Evolutionary conservation across 768 basidiomycete species (phyloP).

Genomic region (Russula compacta): DNA sequence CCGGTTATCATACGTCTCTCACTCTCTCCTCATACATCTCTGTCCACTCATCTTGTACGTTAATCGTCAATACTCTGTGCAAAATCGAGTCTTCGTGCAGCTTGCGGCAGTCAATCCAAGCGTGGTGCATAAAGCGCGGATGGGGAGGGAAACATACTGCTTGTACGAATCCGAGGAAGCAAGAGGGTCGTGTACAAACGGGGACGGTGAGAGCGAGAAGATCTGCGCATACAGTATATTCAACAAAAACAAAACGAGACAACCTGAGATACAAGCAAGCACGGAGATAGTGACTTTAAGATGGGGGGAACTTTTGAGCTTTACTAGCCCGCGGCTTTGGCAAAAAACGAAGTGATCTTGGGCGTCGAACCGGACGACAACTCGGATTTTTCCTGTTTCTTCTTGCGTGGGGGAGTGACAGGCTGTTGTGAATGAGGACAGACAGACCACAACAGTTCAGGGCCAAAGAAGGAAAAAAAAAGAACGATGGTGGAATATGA

Average conservation of each 20-base stretch:
- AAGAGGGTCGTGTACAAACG: background rate
- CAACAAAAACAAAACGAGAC: background rate
- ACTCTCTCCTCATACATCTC: constrained; percentile 19
- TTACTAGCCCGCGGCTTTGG: background rate
- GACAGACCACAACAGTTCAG: background rate
- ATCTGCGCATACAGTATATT: background rate
- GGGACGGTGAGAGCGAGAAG: background rate
- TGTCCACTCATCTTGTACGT: constrained; percentile 23
- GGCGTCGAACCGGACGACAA: background rate
- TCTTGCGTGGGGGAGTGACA: constrained; percentile 7
- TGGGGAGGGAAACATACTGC: background rate
- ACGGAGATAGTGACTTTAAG: too few relatives aligned
- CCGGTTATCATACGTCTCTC: constrained; percentile 21
- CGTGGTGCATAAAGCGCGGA: background rate
- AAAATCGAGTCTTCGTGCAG: constrained; percentile 14
- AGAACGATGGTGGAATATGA: background rate
- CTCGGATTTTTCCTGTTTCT: constrained; percentile 8
- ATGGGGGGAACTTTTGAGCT: background rate
- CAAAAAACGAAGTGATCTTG: constrained; percentile 22
- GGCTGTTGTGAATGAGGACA: background rate
- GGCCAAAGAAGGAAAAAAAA: background rate
- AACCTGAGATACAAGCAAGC: background rate
- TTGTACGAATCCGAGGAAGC: background rate
- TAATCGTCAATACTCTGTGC: constrained; percentile 19
- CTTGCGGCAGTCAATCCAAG: constrained; percentile 1